Conservation (phyloP, 2,329 filamentous ascomycete species). For the Xylariaceae sp. region DNA sequence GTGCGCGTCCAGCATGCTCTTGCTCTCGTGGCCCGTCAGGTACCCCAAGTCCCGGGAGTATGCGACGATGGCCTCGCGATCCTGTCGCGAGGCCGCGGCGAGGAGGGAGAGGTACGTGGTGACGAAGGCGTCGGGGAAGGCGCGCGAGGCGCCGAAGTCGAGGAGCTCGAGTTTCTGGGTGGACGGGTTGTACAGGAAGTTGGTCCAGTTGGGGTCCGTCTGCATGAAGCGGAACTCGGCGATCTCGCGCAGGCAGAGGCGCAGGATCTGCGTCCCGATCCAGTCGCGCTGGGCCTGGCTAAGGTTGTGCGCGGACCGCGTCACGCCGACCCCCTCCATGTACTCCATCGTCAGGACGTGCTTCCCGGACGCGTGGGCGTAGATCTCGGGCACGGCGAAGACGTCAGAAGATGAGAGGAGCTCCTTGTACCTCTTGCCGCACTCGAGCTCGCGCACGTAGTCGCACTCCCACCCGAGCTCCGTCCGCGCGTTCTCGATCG, state of each 20-base stretch:
- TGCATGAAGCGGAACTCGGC: conserved; percentile 97
- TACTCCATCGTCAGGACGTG: conserved; percentile 92
- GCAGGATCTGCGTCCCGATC: conserved; percentile 91
- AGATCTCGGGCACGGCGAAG: conserved; percentile 76
- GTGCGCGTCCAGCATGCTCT: conserved; percentile 83
- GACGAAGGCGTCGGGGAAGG: conserved; percentile 77
- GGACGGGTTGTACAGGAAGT: conserved; percentile 82
- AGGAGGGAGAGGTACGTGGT: conserved; percentile 74
- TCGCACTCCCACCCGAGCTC: conserved; percentile 98
- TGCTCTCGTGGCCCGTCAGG: conserved; percentile 82
- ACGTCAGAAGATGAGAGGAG: conserved; percentile 60
- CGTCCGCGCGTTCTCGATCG: conserved; percentile 86
- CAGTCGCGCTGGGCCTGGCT: conserved; percentile 84
- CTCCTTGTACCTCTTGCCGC: conserved; percentile 67
- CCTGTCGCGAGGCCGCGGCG: conserved; percentile 67
- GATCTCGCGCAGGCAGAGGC: conserved; percentile 87
- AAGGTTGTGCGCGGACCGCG: conserved; percentile 65
- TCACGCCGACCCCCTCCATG: conserved; percentile 81
- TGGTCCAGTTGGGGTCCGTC: conserved; percentile 99
- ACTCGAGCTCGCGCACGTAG: conserved; percentile 82
- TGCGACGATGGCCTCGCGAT: conserved; percentile 57
- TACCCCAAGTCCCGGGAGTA: conserved; percentile 80
- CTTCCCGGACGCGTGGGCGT: conserved; percentile 72
- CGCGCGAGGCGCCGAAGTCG: conserved; percentile 90
- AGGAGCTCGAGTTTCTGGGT: conserved; percentile 77